Evolutionary conservation across 1,139 yeast species (phyloP), one percentile per base, ranked within the genome.

Genomic region (Nakaseomyces delphensis): DNA sequence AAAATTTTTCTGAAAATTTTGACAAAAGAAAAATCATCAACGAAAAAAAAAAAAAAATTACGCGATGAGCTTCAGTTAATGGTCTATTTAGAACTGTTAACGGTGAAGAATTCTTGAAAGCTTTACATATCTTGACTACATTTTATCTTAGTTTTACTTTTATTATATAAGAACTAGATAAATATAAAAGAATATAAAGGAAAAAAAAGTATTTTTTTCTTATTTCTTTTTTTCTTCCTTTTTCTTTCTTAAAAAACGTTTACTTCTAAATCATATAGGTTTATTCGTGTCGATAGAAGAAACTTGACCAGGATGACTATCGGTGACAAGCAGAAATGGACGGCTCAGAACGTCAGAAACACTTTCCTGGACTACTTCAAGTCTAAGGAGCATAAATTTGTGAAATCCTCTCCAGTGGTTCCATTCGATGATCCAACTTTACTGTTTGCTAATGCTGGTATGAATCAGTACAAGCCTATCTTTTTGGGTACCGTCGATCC

Each of bases 351-450:
- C 62, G 98, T 91, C 56, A 85, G 99, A 68, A 67, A 74, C 51
- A 84, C 97, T 38, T 91, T 85, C 63, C 71, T 91, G 57, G 83
- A 87, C 50, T 91, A 69, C 61, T 91, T 91, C 69, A 74, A 77
- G 56, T 71, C 73, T 41, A 68, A 71, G 40, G 71, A 71, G 19
- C 99, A 91, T 64, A 77, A 78, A 2, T 87, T 73, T 63, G 91
- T 91, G 42, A 87, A 96, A 27, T 83, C 95, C 1, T 87, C 97
- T 3, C 85, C 96, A 1, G 97, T 91, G 30, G 82, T 91, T 46
- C 99, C 99, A 44, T 95, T 83, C 64, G 96, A 91, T 67, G 99
- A 91, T 63, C 98, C 98, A 43, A 89, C 97, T 14, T 74, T 89
- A 52, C 70, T 91, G 51, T 89, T 91, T 60, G 95, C 97, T 59